A percentile compares a stretch with the other conserved stretches of the same genome.
These are phyloP conservation scores for Penicillium fuscoglaucum DNA, from an alignment of 2,329 filamentous ascomycete genomes.

Conservation along the genomic window DNA sequence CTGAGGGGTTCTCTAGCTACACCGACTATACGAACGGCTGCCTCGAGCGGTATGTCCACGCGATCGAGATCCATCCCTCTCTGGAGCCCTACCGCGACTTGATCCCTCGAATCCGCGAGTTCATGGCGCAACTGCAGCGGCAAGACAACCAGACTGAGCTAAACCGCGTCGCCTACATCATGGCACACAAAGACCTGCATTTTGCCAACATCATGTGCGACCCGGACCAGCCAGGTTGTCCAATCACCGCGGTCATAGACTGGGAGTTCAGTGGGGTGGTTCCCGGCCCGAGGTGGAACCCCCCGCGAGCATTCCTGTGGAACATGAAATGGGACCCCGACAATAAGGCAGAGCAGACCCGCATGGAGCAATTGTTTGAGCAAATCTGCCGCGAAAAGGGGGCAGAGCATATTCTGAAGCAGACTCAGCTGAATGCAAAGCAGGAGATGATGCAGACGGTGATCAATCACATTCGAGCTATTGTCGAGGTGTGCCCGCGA, in stretches of 20 bases:
- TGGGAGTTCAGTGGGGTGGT: slow-evolving; percentile 45
- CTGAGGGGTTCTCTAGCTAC: slow-evolving; percentile 18
- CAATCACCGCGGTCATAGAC: slow-evolving; percentile 38
- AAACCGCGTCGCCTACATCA: slow-evolving; percentile 23
- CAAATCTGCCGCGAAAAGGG: too few relatives aligned
- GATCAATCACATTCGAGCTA: too few relatives aligned
- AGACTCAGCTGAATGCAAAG: too few relatives aligned
- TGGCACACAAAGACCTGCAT: slow-evolving; percentile 44
- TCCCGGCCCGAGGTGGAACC: slow-evolving; percentile 39
- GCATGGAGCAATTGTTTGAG: too few relatives aligned
- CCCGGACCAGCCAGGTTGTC: slow-evolving; percentile 9
- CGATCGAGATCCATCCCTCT: slow-evolving; percentile 27
- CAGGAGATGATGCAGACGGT: too few relatives aligned
- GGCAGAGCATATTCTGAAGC: too few relatives aligned
- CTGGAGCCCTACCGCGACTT: slow-evolving; percentile 29
- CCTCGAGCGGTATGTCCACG: slow-evolving; percentile 30
- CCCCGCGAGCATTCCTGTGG: slow-evolving; percentile 39
- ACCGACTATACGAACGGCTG: slow-evolving; percentile 25
- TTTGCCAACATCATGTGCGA: slow-evolving; percentile 42
- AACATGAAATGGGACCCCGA: slow-evolving; percentile 20
- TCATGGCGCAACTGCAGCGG: slow-evolving; percentile 15
- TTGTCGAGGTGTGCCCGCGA: too few relatives aligned
- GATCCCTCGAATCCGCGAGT: slow-evolving; percentile 30
- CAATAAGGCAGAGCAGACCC: too few relatives aligned
- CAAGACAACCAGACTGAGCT: slow-evolving; percentile 13